phyloP scores from a whole-genome alignment of 2,329 filamentous ascomycete species.

The Calonectria montana region DNA sequence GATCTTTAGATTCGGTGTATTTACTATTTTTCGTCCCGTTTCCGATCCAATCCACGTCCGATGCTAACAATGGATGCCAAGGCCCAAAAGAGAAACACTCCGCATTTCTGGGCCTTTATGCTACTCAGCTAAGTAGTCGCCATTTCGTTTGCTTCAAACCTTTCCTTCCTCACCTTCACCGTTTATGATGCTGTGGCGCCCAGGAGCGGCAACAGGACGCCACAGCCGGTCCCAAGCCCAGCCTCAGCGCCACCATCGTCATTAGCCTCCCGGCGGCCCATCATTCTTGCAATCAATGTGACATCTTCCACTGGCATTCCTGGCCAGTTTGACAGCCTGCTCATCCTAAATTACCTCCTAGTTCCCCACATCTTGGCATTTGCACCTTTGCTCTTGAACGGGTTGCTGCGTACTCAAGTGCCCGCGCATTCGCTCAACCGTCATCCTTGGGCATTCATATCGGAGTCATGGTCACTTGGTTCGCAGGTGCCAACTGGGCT shows the following conservation, averaged over 20 bases:
- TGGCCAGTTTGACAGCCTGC: constrained; percentile 7
- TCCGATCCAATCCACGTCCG: background rate
- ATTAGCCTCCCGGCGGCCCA: constrained; percentile 21
- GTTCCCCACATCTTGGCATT: constrained; percentile 41
- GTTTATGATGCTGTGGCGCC: constrained; percentile 10
- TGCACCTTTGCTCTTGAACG: constrained; percentile 34
- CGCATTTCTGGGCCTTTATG: constrained; percentile 39
- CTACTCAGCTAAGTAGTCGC: constrained; percentile 42
- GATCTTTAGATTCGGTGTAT: constrained; percentile 43
- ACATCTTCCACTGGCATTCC: constrained; percentile 28
- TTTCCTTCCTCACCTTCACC: constrained; percentile 41
- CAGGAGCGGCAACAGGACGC: background rate
- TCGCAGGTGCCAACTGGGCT: constrained; percentile 10
- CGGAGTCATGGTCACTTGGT: constrained; percentile 16
- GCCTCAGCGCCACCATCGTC: background rate
- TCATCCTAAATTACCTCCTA: constrained; percentile 35
- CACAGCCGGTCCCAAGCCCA: background rate
- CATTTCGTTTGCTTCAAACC: constrained; percentile 42
- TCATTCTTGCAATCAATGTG: constrained; percentile 26
- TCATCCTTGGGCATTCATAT: constrained; percentile 19
- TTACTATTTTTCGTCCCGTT: background rate
- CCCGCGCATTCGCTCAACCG: background rate
- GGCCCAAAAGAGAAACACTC: constrained; percentile 33
- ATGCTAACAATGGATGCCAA: background rate
- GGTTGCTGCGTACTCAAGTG: background rate